Evolutionary conservation across 805 yeast species (phyloP).

Genomic region (Tetrapisispora nanseiensis): DNA sequence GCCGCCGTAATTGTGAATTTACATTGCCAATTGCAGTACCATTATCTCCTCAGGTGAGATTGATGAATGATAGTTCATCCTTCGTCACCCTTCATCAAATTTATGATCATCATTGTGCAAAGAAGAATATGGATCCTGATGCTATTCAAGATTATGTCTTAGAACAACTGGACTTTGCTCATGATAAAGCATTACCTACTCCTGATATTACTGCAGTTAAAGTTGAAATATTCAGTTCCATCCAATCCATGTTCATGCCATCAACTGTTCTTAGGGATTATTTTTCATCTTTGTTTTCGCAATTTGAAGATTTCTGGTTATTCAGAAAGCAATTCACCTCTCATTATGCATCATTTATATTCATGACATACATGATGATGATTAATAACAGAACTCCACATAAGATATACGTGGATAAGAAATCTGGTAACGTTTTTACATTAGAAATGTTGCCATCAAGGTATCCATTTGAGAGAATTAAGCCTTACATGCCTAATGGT

Average conservation of each 20-base stretch:
- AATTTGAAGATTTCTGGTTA: slow-evolving; percentile 92
- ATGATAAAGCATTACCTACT: slow-evolving; percentile 85
- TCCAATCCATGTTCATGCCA: slow-evolving; percentile 82
- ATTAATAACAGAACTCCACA: slow-evolving; percentile 89
- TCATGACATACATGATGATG: slow-evolving; percentile 90
- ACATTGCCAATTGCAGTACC: slow-evolving; percentile 91
- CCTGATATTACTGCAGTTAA: slow-evolving; percentile 84
- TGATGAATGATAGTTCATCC: slow-evolving; percentile 74
- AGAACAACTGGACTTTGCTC: slow-evolving; percentile 82
- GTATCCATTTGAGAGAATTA: slow-evolving; percentile 40
- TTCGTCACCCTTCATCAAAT: slow-evolving; percentile 67
- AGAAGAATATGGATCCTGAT: slow-evolving; percentile 66
- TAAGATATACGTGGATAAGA: slow-evolving; percentile 73
- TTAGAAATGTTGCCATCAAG: slow-evolving; percentile 92
- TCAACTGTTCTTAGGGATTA: slow-evolving; percentile 71
- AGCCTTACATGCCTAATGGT: slow-evolving; percentile 29
- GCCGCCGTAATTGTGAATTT: slow-evolving; percentile 75
- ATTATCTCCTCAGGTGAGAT: slow-evolving; percentile 85
- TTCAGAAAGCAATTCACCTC: slow-evolving; percentile 92
- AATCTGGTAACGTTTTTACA: slow-evolving; percentile 85
- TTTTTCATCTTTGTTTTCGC: slow-evolving; percentile 57
- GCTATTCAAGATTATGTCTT: slow-evolving; percentile 82
- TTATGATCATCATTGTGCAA: slow-evolving; percentile 78
- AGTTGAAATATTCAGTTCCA: slow-evolving; percentile 84
- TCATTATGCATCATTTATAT: slow-evolving; percentile 87